Base-by-base conservation (phyloP, 2,329 filamentous ascomycete genomes). In the Cadophora malorum region DNA sequence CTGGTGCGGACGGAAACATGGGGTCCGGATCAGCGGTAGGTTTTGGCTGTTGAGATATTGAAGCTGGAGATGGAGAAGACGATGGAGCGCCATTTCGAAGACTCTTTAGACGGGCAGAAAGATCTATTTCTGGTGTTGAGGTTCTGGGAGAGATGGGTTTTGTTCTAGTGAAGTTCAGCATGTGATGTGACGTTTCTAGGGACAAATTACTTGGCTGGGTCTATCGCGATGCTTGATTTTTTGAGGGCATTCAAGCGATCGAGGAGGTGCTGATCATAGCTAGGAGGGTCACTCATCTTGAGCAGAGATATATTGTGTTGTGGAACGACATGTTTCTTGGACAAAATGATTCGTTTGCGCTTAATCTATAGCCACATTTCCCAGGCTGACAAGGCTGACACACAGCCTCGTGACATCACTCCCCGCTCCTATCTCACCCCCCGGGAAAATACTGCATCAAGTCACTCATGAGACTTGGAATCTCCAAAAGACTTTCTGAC, bases 201-300 rank as follows among this genome's bases (percentile, higher is more conserved):
- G 35, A 21, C 33, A 49, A 61, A 50, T 23, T 71, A 77, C 76
- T 72, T 75, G 65, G 71, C 65, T 19, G 72, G 49, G 28, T 74
- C 69, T 25, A 76, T 66, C 49, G 69, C 67, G 23, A 77, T 70
- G 53, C 53, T 74, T n/a, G 76, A 75, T 67, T 75, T 76, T 67
- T 76, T 76, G 12, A 78, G 71, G 10, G 75, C 75, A 64, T 78
- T 77, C 14, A 78, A 70, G 12, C 76, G 74, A 28, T 72, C 67
- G 4, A 78, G 70, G 14, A 78, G 75, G 59, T 72, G 62, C 59
- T 76, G 66, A 49, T 78, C 76, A 56, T 74, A 75, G 60, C 65
- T 72, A 53, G 72, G 72, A 56, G 71, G 75, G 55, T 71, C 67
- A 67, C 71, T 71, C 76, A 78, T 78, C 71, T 69, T 69, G 65